Evolutionary conservation across 2,329 filamentous ascomycete species (phyloP).

Genomic region (Alternaria arborescens): DNA sequence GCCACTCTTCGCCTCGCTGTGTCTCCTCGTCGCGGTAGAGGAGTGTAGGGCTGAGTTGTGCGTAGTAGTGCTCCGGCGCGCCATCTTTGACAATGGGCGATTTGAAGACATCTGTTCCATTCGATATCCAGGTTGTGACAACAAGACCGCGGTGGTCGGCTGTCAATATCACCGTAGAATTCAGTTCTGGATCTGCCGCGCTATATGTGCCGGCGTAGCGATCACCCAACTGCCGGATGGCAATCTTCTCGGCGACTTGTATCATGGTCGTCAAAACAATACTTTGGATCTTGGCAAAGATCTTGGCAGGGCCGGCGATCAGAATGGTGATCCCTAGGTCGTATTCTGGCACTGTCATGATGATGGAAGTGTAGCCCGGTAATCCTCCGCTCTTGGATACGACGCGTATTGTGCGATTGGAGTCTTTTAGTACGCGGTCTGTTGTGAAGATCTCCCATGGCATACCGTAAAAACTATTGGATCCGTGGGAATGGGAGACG

Average conservation of each 20-base stretch:
- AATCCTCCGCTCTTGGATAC: conserved; percentile 57
- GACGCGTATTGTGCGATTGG: conserved; percentile 53
- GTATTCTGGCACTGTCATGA: conserved; percentile 55
- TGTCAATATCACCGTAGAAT: conserved; percentile 37
- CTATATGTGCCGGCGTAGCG: conserved; percentile 42
- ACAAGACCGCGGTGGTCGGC: conserved; percentile 43
- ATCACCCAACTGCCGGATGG: conserved; percentile 35
- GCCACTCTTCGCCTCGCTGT: conserved; percentile 49
- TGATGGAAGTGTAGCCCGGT: conserved; percentile 53
- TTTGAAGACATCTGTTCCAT: conserved; percentile 37
- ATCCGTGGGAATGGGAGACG: conserved; percentile 47
- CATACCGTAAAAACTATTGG: conserved; percentile 56
- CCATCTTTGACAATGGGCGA: conserved; percentile 2
- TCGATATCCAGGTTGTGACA: conserved; percentile 40
- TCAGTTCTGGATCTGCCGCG: conserved; percentile 27
- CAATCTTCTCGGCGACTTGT: conserved; percentile 46
- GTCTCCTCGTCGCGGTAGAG: conserved; percentile 37
- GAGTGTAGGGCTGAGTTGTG: conserved; percentile 40
- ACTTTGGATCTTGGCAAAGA: conserved; percentile 35
- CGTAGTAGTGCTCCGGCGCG: conserved; percentile 21
- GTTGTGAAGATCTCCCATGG: conserved; percentile 60
- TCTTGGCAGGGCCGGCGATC: conserved; percentile 35
- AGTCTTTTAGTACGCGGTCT: conserved; percentile 49
- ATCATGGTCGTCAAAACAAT: conserved; percentile 41
- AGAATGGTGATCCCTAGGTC: conserved; percentile 56